These are phyloP conservation scores for Passiflora organensis DNA, from an alignment of 345 rosid species.

Conservation along the genomic window DNA sequence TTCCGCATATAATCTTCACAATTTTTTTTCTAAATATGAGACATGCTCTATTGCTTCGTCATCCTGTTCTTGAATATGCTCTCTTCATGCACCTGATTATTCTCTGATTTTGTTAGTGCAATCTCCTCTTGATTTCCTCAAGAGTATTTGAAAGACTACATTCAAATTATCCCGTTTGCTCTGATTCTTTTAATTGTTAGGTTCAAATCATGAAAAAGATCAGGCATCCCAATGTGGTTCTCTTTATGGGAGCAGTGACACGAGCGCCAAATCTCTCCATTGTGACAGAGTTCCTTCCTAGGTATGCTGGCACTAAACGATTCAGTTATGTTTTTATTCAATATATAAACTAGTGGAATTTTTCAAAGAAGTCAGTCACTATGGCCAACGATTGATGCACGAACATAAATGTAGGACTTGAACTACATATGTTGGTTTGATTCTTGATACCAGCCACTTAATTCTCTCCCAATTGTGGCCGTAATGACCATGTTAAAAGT, in stretches of 20 bases:
- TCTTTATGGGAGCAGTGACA: constrained; percentile 97
- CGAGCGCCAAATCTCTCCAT: constrained; percentile 92
- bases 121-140: background rate
- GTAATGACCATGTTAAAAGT: background rate
- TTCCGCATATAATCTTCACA: too few species aligned
- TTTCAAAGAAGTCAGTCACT: background rate
- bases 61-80: too few species aligned
- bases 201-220: constrained; percentile 75
- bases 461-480: too few species aligned
- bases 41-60: too few species aligned
- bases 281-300: constrained; percentile 86
- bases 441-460: too few species aligned
- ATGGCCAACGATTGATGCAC: too few species aligned
- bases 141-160: background rate
- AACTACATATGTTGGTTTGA: too few species aligned
- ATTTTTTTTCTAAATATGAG: too few species aligned
- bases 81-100: too few species aligned
- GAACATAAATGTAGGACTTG: too few species aligned
- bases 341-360: background rate
- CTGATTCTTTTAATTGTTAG: constrained; percentile 31
- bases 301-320: constrained; percentile 34
- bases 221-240: constrained; percentile 96
- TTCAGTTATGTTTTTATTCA: too few species aligned
- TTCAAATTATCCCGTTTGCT: constrained; percentile 1
- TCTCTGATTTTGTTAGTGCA: background rate